These are phyloP conservation scores for Auriscalpium microsporum DNA, from an alignment of 768 basidiomycete genomes.

Conservation along the genomic window DNA sequence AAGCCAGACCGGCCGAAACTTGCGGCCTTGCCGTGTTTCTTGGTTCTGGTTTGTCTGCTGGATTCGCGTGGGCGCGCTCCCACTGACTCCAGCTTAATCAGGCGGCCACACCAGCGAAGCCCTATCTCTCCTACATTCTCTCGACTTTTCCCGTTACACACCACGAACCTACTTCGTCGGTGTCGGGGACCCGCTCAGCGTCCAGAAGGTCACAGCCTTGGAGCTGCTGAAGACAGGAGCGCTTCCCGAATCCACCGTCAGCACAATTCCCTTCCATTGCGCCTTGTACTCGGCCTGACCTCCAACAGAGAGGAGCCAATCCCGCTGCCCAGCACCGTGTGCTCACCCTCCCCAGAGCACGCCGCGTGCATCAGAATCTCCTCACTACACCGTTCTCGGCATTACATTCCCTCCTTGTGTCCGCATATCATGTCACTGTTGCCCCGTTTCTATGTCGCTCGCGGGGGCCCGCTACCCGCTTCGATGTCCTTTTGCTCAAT, in stretches of 20 bases:
- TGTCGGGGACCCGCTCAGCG: slow-evolving; percentile 74
- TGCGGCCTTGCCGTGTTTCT: slow-evolving; percentile 76
- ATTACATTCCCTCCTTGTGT: slow-evolving; percentile 47
- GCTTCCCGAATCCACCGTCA: slow-evolving; percentile 8
- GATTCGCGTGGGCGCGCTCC: background rate
- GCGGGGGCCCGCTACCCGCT: slow-evolving; percentile 28
- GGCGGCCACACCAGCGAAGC: slow-evolving; percentile 95
- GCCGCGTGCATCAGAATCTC: slow-evolving; percentile 76
- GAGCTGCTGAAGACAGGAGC: slow-evolving; percentile 38
- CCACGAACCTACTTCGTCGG: slow-evolving; percentile 77
- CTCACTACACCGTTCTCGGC: slow-evolving; percentile 63
- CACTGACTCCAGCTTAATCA: slow-evolving; percentile 24
- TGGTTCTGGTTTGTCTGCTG: slow-evolving; percentile 66
- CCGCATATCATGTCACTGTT: slow-evolving; percentile 54
- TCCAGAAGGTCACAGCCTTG: slow-evolving; percentile 55
- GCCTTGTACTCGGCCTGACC: background rate
- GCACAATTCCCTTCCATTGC: slow-evolving; percentile 6
- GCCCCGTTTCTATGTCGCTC: slow-evolving; percentile 33
- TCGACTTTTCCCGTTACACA: slow-evolving; percentile 70
- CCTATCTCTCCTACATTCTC: slow-evolving; percentile 55
- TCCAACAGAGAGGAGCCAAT: background rate
- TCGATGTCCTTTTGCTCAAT: slow-evolving; percentile 80
- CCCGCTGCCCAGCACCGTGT: slow-evolving; percentile 33
- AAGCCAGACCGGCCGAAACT: slow-evolving; percentile 12
- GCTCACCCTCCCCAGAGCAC: slow-evolving; percentile 75